phyloP scores from a whole-genome alignment of 2,329 filamentous ascomycete genomes.

The Aspergillus sp. region DNA sequence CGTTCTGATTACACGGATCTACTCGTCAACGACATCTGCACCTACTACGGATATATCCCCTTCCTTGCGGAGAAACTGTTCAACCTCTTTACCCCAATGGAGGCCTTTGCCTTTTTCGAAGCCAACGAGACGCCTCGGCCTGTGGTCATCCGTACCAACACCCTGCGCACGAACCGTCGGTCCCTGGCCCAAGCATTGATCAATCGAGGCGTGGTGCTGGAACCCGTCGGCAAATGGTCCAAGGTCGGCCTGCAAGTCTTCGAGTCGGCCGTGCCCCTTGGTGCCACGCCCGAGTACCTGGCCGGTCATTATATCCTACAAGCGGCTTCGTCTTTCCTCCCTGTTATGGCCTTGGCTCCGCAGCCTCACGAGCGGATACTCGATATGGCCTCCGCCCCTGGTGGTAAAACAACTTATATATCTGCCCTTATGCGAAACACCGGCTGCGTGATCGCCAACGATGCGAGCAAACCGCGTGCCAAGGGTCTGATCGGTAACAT shows the following conservation, averaged over 20 bases:
- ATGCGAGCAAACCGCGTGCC: conserved; percentile 83
- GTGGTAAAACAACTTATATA: conserved; percentile 92
- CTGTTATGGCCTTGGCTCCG: conserved; percentile 92
- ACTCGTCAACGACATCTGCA: conserved; percentile 82
- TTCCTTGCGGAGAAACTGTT: conserved; percentile 95
- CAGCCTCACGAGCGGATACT: conserved; percentile 87
- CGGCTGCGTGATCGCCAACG: conserved; percentile 90
- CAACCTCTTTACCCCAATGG: conserved; percentile 80
- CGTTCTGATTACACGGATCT: conserved; percentile 81
- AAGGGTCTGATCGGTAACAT: conserved; percentile 98
- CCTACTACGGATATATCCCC: conserved; percentile 92
- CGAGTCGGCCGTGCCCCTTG: conserved; percentile 75
- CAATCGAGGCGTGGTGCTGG: conserved; percentile 89
- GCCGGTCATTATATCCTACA: conserved; percentile 97
- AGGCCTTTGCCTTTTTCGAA: conserved; percentile 97
- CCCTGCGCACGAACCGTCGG: conserved; percentile 63
- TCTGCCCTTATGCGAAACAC: conserved; percentile 98
- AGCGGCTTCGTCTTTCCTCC: conserved; percentile 90
- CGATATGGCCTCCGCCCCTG: conserved; percentile 90
- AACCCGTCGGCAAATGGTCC: conserved; percentile 96
- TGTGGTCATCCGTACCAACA: conserved; percentile 94
- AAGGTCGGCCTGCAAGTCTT: conserved; percentile 97
- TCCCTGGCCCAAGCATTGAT: conserved; percentile 89
- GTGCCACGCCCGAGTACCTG: conserved; percentile 94
- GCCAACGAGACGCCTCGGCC: conserved; percentile 92